Evolutionary conservation across 2,329 filamentous ascomycete genomes (phyloP).

Genomic region (Pleurostoma richardsiae): DNA sequence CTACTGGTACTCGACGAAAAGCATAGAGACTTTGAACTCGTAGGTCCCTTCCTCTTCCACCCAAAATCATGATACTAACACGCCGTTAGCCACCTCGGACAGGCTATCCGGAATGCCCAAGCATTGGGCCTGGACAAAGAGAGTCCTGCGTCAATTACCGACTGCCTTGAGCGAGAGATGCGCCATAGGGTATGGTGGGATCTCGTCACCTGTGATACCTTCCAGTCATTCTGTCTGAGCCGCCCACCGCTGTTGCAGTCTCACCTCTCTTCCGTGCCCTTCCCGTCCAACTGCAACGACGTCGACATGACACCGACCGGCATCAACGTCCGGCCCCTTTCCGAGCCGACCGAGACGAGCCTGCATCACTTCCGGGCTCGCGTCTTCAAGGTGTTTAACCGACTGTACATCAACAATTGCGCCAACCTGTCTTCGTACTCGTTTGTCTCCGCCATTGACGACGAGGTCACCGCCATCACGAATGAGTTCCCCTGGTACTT

Average conservation of each 20-base stretch:
- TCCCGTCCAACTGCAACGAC: not conserved
- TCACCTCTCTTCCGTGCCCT: not conserved
- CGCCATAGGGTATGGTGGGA: not conserved
- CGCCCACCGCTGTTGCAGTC: not conserved
- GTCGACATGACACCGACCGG: not conserved
- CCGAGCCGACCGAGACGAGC: not conserved
- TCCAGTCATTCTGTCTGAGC: not conserved
- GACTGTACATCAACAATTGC: not conserved
- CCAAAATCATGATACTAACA: not conserved
- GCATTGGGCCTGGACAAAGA: not conserved
- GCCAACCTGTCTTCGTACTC: not conserved
- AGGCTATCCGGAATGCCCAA: not conserved
- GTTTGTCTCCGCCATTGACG: not conserved
- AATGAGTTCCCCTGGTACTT: not conserved
- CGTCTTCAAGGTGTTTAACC: not conserved
- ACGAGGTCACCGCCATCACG: not conserved
- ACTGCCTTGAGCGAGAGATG: not conserved
- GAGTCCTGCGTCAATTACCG: not conserved
- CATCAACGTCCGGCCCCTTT: not conserved
- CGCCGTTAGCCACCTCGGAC: not conserved
- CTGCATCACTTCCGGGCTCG: not conserved
- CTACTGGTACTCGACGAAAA: constrained; percentile 24
- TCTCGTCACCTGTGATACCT: not conserved
- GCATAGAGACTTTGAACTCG: constrained; percentile 23
- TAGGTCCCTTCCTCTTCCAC: not conserved